These are phyloP conservation scores for Claviceps arundinis DNA, from an alignment of 2,329 filamentous ascomycete species.

Conservation along the genomic window DNA sequence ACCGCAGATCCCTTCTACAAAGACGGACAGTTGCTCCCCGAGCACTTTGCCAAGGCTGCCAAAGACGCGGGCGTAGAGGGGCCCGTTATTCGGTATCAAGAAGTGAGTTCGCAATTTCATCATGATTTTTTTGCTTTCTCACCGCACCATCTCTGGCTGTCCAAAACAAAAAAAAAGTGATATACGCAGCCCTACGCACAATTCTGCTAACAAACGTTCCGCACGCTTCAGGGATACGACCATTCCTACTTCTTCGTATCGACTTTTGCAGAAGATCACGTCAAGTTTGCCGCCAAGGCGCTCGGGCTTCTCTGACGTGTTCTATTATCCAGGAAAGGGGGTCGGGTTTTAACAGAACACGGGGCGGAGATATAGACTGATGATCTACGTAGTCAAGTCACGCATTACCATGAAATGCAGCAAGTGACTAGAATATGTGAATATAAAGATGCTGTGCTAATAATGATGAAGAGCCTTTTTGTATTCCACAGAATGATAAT, in stretches of 20 bases:
- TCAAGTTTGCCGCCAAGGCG: conserved; percentile 83
- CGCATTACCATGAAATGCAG: too few species aligned
- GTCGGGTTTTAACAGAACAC: background rate
- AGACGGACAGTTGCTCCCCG: conserved; percentile 78
- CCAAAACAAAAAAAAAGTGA: too few species aligned
- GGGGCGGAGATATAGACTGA: too few species aligned
- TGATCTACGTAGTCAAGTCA: too few species aligned
- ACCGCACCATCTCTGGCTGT: too few species aligned
- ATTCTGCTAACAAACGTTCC: background rate
- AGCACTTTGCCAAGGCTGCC: conserved; percentile 76
- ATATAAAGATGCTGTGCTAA: background rate
- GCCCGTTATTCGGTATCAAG: conserved; percentile 69
- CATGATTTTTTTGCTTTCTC: background rate
- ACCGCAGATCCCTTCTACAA: conserved; percentile 96
- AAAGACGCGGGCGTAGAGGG: conserved; percentile 62
- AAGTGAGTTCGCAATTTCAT: conserved; percentile 29
- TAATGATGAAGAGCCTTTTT: too few species aligned
- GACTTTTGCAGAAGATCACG: conserved; percentile 77
- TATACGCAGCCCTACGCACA: too few species aligned
- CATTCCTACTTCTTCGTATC: conserved; percentile 98
- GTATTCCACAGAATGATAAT: too few species aligned
- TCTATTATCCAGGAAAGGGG: background rate
- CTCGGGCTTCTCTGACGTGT: conserved; percentile 28
- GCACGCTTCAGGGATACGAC: conserved; percentile 59
- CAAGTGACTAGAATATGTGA: background rate